Evolutionary conservation across 179 eudicot species (phyloP).

Genomic region (Drosera spatulata): DNA sequence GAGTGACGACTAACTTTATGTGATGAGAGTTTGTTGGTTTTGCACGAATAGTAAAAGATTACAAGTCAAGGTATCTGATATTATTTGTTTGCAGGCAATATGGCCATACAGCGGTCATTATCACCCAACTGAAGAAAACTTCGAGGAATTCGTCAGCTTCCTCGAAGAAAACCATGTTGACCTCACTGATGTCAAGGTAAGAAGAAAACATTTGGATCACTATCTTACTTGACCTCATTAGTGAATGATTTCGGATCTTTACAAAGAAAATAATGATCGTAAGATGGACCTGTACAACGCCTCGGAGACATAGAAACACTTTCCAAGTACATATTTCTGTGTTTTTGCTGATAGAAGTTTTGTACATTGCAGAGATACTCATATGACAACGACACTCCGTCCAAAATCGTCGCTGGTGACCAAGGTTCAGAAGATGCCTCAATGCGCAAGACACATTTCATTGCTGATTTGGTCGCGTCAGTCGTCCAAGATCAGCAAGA

Average conservation of each 20-base stretch:
- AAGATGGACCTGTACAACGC: too few relatives aligned
- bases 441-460: too few relatives aligned
- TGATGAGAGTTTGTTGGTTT: too few relatives aligned
- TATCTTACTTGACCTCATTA: neutral
- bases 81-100: constrained; percentile 43
- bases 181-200: constrained; percentile 73
- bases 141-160: constrained; percentile 71
- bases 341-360: too few relatives aligned
- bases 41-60: neutral
- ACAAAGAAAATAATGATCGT: neutral
- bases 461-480: neutral
- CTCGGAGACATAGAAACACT: too few relatives aligned
- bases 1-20: too few relatives aligned
- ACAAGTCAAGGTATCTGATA: neutral
- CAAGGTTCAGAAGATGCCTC: constrained; percentile 2
- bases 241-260: neutral
- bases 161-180: constrained; percentile 66
- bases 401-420: constrained; percentile 22
- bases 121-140: constrained; percentile 90
- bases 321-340: too few relatives aligned
- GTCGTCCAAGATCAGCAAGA: neutral
- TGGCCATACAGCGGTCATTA: constrained; percentile 98
- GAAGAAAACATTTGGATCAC: neutral
- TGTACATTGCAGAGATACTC: constrained; percentile 45
- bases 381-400: constrained; percentile 48